Evolutionary conservation across 345 rosid species (phyloP), one percentile per base, ranked within the genome.

Genomic region (Triadica sebifera): DNA sequence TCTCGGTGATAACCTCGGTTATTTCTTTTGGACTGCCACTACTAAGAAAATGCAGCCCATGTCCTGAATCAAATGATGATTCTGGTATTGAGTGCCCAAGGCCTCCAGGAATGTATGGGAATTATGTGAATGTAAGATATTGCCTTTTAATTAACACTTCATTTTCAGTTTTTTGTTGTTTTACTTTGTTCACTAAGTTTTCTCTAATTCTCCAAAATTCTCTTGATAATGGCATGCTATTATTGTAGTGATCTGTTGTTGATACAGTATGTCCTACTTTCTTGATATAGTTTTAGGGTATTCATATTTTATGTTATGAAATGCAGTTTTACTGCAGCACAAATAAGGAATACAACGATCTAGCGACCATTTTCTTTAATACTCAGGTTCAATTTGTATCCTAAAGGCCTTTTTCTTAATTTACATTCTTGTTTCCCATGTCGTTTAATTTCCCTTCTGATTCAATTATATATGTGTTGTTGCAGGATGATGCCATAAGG

Each of bases 401-500:
- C 72, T 34, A 10, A 24, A 55, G 46, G 62, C 15, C 67, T 38
- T 9, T 0, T n/a, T 61, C 76, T 65, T 65, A 50, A n/a, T 24
- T 78, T 55, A 49, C 69, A 8, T 58, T 38, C n/a, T 38, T 24
- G 51, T 60, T 72, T 74, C 65, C 55, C 25, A 12, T 49, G 29
- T 24, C 19, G 2, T 24, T 29, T 65, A 17, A 16, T 78, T 43
- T 34, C 37, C 49, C 4, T 63, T 22, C 50, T 64, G 37, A 77
- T 41, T 53, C 46, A 37, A 46, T 72, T n/a, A n/a, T 69, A 43
- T 57, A 61, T 63, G n/a, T 25, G 52, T 67, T 70, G 46, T 64
- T 47, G 51, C 91, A 94, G 99, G 99, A 95, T 88, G 98, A 95
- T 84, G 99, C 99, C 65, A 95, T 93, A 74, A 89, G 99, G 84